A percentile compares a stretch with the other conserved stretches of the same genome.
Conservation (phyloP, 2,329 filamentous ascomycete genomes). For the Tolypocladium tundrense region DNA sequence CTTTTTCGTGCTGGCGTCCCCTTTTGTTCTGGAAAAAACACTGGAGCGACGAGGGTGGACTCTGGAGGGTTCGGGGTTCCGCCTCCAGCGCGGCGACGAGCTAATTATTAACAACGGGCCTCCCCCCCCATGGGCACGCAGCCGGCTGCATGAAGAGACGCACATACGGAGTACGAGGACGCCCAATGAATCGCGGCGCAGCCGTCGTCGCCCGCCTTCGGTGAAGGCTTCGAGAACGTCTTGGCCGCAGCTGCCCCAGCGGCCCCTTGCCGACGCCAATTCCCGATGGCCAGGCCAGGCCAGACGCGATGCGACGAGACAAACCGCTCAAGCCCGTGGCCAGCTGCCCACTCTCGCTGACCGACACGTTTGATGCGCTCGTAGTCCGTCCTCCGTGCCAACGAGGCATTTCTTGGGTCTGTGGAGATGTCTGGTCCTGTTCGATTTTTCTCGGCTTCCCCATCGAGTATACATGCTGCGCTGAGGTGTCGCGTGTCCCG, state of each 20-base stretch:
- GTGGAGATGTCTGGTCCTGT: neutral
- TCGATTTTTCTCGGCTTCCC: neutral
- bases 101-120: neutral
- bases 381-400: neutral
- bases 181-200: neutral
- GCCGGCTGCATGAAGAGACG: neutral
- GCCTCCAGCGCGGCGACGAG: neutral
- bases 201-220: neutral
- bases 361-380: neutral
- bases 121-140: neutral
- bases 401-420: neutral
- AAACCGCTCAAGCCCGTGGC: neutral
- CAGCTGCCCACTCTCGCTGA: neutral
- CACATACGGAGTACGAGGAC: neutral
- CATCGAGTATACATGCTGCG: neutral
- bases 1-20: constrained; percentile 2
- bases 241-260: neutral
- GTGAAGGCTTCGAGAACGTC: constrained; percentile 1
- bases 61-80: neutral
- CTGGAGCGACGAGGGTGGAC: neutral
- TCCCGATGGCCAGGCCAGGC: neutral
- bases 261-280: neutral
- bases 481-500: neutral
- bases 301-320: too few species aligned
- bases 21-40: neutral